phyloP scores from a whole-genome alignment of 306 rosid species.

The Inga oerstediana region DNA sequence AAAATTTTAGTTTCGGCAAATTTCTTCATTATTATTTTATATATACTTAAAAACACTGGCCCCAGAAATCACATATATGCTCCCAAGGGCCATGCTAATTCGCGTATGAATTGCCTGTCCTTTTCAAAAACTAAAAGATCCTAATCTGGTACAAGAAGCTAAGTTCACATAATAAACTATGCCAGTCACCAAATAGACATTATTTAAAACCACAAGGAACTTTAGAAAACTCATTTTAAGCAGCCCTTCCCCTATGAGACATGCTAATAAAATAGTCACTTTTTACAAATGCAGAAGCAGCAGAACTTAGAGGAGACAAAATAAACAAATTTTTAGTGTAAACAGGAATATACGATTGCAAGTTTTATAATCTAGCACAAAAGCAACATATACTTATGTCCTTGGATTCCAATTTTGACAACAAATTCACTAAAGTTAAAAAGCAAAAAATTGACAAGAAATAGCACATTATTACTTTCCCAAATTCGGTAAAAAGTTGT shows the following conservation, averaged over 20 bases:
- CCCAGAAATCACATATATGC: too few relatives aligned
- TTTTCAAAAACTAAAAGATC: too few relatives aligned
- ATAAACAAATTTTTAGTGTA: neutral
- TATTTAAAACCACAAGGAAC: neutral
- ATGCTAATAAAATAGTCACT: constrained; percentile 10
- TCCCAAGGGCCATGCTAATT: too few relatives aligned
- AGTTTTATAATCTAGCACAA: neutral
- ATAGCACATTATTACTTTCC: neutral
- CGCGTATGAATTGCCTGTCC: too few relatives aligned
- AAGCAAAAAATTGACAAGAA: neutral
- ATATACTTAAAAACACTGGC: too few relatives aligned
- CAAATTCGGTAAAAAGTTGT: neutral
- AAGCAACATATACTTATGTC: neutral
- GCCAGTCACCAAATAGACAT: neutral
- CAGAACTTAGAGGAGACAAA: neutral
- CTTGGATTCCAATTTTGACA: neutral
- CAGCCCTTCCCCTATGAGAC: neutral
- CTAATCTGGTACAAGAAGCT: neutral
- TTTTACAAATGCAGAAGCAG: neutral
- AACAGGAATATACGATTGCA: neutral
- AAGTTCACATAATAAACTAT: neutral
- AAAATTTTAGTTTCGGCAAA: too few relatives aligned
- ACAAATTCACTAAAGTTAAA: constrained; percentile 14
- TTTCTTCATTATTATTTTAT: too few relatives aligned
- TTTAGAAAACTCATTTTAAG: neutral